Conservation (phyloP, 1,284 basidiomycete genomes). For the Xerocomus alliaceus region DNA sequence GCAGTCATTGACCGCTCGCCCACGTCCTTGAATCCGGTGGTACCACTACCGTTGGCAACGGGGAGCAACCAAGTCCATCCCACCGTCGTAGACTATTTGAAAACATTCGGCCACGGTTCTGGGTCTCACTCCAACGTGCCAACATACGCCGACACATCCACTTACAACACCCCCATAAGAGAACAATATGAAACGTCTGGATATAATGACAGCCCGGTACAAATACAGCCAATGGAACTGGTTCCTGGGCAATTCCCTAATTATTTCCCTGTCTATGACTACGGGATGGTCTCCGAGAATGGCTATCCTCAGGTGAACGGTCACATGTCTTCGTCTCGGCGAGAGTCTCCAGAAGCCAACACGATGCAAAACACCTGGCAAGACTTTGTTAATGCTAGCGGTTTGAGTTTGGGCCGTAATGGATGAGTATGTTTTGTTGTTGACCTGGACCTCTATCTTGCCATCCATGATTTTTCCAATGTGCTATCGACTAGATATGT, state of each 20-base stretch:
- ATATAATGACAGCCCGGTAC: slow-evolving; percentile 33
- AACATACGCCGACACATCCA: slow-evolving; percentile 32
- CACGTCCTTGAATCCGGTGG: slow-evolving; percentile 67
- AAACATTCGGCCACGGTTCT: slow-evolving; percentile 59
- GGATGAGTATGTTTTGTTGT: slow-evolving; percentile 8
- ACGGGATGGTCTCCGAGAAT: slow-evolving; percentile 51
- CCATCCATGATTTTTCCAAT: slow-evolving; percentile 1
- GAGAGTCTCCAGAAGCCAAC: slow-evolving; percentile 62
- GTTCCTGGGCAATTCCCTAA: slow-evolving; percentile 57
- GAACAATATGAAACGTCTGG: slow-evolving; percentile 37
- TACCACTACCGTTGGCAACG: slow-evolving; percentile 59
- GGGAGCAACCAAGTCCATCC: slow-evolving; percentile 57
- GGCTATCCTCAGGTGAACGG: slow-evolving; percentile 45
- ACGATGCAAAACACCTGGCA: slow-evolving; percentile 63
- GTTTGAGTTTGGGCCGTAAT: slow-evolving; percentile 33
- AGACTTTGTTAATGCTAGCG: slow-evolving; percentile 55
- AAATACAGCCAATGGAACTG: slow-evolving; percentile 41
- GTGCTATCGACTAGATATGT: slow-evolving; percentile 17
- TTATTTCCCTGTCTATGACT: slow-evolving; percentile 81
- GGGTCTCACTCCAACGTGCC: slow-evolving; percentile 33
- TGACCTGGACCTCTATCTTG: slow-evolving; percentile 7
- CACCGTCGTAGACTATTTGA: slow-evolving; percentile 68
- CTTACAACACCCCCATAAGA: slow-evolving; percentile 36
- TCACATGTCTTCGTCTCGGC: slow-evolving; percentile 43
- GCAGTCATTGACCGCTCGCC: slow-evolving; percentile 68